A percentile compares a stretch with the other conserved stretches of the same genome.
phyloP scores from a whole-genome alignment of 768 basidiomycete species.

The Termitomyces sp. region DNA sequence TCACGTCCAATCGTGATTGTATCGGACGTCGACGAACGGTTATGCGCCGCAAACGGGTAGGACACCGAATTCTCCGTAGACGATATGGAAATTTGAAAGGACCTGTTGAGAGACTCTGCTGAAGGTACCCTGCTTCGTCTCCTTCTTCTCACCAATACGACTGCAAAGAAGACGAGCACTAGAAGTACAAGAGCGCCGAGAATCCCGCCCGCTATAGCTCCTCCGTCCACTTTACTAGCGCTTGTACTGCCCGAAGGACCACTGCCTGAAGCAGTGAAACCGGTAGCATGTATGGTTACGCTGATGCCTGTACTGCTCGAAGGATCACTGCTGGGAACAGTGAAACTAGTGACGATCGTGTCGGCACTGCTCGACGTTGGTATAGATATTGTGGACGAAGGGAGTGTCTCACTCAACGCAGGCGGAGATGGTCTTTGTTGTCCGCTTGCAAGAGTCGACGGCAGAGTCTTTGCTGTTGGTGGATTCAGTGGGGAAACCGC shows the following conservation, averaged over 20 bases:
- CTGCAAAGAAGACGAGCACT: conserved; percentile 24
- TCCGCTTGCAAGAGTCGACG: too few relatives aligned
- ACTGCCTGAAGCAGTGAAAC: neutral
- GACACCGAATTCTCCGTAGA: neutral
- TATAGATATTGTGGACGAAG: too few relatives aligned
- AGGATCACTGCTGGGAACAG: neutral
- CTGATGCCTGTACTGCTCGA: neutral
- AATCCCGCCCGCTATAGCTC: conserved; percentile 49
- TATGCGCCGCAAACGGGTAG: conserved; percentile 1
- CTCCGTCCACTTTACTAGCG: conserved; percentile 23
- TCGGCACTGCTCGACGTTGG: too few relatives aligned
- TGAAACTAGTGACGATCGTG: too few relatives aligned
- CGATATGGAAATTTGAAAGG: conserved; percentile 2
- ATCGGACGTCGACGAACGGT: neutral
- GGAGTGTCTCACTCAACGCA: too few relatives aligned
- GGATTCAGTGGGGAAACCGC: too few relatives aligned
- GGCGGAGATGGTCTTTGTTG: too few relatives aligned
- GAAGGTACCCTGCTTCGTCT: conserved; percentile 47
- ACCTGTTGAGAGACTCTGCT: conserved; percentile 42
- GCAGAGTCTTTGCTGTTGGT: too few relatives aligned
- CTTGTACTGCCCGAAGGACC: neutral
- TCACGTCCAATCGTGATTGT: neutral
- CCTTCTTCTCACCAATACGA: conserved; percentile 33
- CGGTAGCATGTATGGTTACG: neutral
- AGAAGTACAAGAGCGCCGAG: conserved; percentile 42